Percentiles rank a stretch among this genome's conserved stretches.
Conservation (phyloP, 1,284 basidiomycete species). For the Cryptococcus sp. region DNA sequence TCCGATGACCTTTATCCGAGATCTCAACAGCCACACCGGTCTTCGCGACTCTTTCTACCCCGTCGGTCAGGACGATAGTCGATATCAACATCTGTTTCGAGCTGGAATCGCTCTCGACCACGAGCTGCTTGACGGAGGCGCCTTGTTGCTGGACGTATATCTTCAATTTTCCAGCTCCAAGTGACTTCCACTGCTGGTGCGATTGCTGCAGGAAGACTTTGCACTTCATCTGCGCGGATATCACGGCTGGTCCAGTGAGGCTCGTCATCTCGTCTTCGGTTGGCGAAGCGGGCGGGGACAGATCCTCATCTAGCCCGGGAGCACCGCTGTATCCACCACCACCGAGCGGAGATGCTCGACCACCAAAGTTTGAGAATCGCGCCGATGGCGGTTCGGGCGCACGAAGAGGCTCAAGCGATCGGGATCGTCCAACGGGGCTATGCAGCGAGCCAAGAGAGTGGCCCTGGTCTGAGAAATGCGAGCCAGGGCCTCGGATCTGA, state of each 20-base stretch:
- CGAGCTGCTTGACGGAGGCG: conserved; percentile 90
- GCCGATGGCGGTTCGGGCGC: conserved; percentile 37
- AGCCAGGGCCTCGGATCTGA: conserved; percentile 28
- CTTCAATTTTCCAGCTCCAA: conserved; percentile 85
- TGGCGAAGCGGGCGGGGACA: conserved; percentile 76
- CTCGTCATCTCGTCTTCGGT: conserved; percentile 59
- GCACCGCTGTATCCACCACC: conserved; percentile 44
- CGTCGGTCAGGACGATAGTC: conserved; percentile 92
- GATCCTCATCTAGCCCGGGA: conserved; percentile 55
- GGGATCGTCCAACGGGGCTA: conserved; percentile 26
- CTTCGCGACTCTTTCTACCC: conserved; percentile 95
- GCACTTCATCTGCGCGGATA: conserved; percentile 96
- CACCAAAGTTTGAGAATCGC: conserved; percentile 33
- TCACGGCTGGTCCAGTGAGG: conserved; percentile 66
- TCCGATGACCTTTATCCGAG: conserved; percentile 82
- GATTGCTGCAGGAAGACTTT: conserved; percentile 95
- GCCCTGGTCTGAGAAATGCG: conserved; percentile 33
- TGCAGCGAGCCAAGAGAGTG: conserved; percentile 9
- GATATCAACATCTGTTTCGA: conserved; percentile 77
- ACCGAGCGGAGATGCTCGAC: conserved; percentile 6
- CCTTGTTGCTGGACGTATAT: conserved; percentile 77
- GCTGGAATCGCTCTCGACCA: conserved; percentile 84
- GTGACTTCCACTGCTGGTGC: conserved; percentile 94
- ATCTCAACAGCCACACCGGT: conserved; percentile 96
- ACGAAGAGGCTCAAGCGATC: conserved; percentile 42